These are phyloP conservation scores for Tetracladium setigerum DNA, from an alignment of 495 filamentous ascomycete species.

Conservation along the genomic window DNA sequence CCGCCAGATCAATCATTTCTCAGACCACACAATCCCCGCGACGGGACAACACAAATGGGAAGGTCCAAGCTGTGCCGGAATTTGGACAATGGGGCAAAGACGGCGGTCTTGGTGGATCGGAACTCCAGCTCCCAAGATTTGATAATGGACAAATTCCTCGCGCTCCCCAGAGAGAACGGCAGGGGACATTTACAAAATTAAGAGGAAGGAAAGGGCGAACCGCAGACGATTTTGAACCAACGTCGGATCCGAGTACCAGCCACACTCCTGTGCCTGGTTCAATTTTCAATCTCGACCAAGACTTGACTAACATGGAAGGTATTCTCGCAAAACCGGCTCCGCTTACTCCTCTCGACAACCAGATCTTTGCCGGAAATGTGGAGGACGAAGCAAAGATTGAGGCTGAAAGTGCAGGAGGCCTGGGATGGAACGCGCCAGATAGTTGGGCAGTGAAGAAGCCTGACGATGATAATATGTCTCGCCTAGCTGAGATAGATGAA, in stretches of 20 bases:
- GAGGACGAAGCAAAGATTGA: conserved; percentile 35
- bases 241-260: conserved; percentile 34
- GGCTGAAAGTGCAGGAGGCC: conserved; percentile 32
- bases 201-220: conserved; percentile 39
- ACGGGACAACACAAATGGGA: conserved; percentile 5
- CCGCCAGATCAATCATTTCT: conserved; percentile 40
- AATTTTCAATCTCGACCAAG: conserved; percentile 71
- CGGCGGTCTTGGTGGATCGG: conserved; percentile 18
- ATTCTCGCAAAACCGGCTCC: conserved; percentile 63
- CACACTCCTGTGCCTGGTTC: conserved; percentile 36
- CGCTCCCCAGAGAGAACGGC: conserved; percentile 30
- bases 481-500: conserved; percentile 54
- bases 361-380: conserved; percentile 42
- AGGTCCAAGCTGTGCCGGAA: conserved; percentile 15
- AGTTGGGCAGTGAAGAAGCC: conserved; percentile 81
- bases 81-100: conserved; percentile 21
- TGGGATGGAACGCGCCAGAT: conserved; percentile 81
- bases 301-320: conserved; percentile 75
- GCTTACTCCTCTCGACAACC: conserved; percentile 52
- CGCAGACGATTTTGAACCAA: conserved; percentile 20
- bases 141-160: conserved; percentile 24
- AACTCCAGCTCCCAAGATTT: conserved; percentile 20
- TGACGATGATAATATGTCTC: conserved; percentile 53
- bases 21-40: conserved; percentile 17
- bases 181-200: conserved; percentile 50